These are phyloP conservation scores for Triadica sebifera DNA, from an alignment of 345 rosid species.

Conservation along the genomic window DNA sequence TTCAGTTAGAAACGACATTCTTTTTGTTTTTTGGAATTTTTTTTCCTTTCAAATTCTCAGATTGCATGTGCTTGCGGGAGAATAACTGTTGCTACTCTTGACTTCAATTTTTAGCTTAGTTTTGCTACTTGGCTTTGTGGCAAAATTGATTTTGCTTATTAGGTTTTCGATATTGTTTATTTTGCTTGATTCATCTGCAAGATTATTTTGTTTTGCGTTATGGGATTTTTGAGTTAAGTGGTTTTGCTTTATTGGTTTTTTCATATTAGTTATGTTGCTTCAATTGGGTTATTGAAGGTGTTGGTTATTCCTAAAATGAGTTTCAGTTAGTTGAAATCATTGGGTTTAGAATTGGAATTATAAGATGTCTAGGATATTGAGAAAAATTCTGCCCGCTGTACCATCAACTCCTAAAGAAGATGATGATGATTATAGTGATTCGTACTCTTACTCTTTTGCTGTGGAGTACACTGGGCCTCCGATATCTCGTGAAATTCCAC, in stretches of 20 bases:
- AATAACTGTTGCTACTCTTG: background rate
- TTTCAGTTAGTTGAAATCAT: background rate
- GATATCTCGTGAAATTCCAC: slow-evolving; percentile 50
- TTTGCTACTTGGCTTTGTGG: slow-evolving; percentile 11
- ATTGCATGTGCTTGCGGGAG: background rate
- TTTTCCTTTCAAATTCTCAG: no score
- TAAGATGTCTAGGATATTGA: slow-evolving; percentile 49
- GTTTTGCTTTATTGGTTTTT: slow-evolving; percentile 13
- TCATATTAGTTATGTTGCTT: background rate
- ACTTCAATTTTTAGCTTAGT: background rate
- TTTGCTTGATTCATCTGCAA: slow-evolving; percentile 2
- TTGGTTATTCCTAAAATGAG: background rate
- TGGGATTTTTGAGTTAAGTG: background rate
- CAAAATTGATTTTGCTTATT: slow-evolving; percentile 2
- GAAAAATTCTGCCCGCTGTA: slow-evolving; percentile 48
- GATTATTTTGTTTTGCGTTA: slow-evolving; percentile 1
- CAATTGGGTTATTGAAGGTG: background rate
- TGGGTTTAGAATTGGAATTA: background rate
- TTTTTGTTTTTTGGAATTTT: background rate
- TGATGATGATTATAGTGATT: slow-evolving; percentile 32
- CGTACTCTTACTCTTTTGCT: slow-evolving; percentile 61
- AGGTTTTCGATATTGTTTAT: slow-evolving; percentile 12
- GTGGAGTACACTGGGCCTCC: slow-evolving; percentile 68
- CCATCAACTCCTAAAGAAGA: slow-evolving; percentile 26
- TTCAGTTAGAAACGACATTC: background rate